Percentiles rank a stretch among this genome's conserved stretches.
Evolutionary conservation across 2,329 filamentous ascomycete species (phyloP).

Genomic region (Helotiales sp.): DNA sequence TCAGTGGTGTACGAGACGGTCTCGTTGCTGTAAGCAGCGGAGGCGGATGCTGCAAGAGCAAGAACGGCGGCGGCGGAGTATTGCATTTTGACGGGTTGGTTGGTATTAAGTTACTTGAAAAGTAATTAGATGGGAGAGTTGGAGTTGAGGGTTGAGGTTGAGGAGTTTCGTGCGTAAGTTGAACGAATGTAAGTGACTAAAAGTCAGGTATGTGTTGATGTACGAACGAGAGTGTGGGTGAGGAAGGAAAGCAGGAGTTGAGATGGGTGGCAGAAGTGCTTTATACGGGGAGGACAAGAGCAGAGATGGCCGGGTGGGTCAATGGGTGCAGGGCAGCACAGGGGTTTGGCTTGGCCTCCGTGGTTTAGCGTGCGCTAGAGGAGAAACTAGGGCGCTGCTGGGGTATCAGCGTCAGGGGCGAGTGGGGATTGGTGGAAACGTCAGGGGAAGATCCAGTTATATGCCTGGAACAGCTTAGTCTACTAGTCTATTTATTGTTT

Average conservation of each 20-base stretch:
- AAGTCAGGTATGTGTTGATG: slow-evolving; percentile 33
- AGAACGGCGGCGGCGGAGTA: slow-evolving; percentile 44
- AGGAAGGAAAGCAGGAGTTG: slow-evolving; percentile 22
- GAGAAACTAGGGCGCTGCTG: neutral
- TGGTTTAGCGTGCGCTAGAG: neutral
- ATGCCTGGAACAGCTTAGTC: neutral
- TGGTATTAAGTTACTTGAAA: slow-evolving; percentile 38
- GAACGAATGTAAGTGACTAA: slow-evolving; percentile 44
- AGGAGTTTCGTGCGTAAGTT: slow-evolving; percentile 26
- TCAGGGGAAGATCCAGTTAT: neutral
- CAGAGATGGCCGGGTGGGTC: neutral
- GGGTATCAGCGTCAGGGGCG: neutral
- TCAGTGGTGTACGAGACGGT: slow-evolving; percentile 56
- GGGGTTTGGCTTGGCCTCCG: slow-evolving; percentile 7
- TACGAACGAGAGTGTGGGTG: slow-evolving; percentile 34
- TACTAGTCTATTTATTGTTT: neutral
- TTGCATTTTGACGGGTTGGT: slow-evolving; percentile 46
- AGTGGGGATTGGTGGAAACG: slow-evolving; percentile 1
- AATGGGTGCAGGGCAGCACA: neutral
- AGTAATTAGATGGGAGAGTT: slow-evolving; percentile 29
- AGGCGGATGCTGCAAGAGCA: slow-evolving; percentile 42
- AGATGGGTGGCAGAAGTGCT: slow-evolving; percentile 26
- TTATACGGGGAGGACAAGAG: slow-evolving; percentile 26
- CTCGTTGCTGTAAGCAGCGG: slow-evolving; percentile 32
- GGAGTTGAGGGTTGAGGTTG: slow-evolving; percentile 29